Base-by-base conservation (phyloP, 495 filamentous ascomycete species). In the Aspergillus funiculosus region DNA sequence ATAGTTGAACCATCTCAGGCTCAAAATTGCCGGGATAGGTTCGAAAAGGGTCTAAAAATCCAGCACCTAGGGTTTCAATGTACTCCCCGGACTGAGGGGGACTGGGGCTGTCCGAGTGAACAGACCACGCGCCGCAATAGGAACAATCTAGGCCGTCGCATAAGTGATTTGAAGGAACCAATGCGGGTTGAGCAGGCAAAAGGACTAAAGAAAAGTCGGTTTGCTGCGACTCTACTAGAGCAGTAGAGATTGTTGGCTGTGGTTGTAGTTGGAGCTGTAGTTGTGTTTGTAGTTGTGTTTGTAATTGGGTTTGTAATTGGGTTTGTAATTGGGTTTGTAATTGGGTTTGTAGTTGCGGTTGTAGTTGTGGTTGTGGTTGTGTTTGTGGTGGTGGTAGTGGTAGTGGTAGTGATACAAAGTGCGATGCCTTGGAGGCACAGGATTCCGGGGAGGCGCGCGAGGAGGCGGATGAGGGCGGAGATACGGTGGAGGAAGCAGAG, bases 21-120 rank as follows among this genome's bases (percentile, higher is more conserved):
- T 60, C 41, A 27, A 56, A 57, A 15, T 34, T 18, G 1, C 55
- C 44, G 5, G 60, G 57, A 40, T 61, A 58, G 14, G 62, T 62
- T 15, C 27, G 19, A 22, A 69, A 71, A 0, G 68, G 68, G 43
- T 71, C 66, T 2, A 68, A 28, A 3, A 43, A 18, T 18, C 48
- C 44, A 2, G 56, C 55, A 8, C 66, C 52, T 3, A 56, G 41
- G 5, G 37, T 43, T 15, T 64, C 64, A n/a, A 66, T 52, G 4
- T 53, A 48, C 1, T 43, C 43, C 4, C 14, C 43, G 9, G 38
- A 27, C 2, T n/a, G n/a, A 3, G 39, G 41, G 24, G 50, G 46
- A 24, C 37, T 46, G 25, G 46, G 31, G n/a, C 15, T 34, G 18
- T 44, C 32, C 13, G 32, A 27, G 4, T 26, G n/a, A n/a, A n/a